A percentile compares a stretch with the other conserved stretches of the same genome.
phyloP scores from a whole-genome alignment of 2,329 filamentous ascomycete species.

The Immersiporthe knoxdaviesiana region DNA sequence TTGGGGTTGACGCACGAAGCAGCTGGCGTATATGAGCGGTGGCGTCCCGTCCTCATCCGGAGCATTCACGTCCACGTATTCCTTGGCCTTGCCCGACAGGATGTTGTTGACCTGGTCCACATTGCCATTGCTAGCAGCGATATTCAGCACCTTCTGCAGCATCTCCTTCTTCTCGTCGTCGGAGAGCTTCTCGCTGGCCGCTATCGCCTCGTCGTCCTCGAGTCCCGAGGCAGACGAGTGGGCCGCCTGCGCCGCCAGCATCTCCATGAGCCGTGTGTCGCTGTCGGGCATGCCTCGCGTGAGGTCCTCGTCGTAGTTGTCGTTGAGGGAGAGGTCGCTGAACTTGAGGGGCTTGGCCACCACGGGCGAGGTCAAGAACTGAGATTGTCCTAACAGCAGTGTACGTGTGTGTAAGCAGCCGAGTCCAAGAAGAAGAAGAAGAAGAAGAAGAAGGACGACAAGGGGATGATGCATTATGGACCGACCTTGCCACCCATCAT shows the following conservation, averaged over 20 bases:
- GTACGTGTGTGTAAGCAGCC: conserved; percentile 18
- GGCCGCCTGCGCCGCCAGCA: conserved; percentile 92
- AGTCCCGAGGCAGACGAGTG: conserved; percentile 74
- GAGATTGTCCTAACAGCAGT: conserved; percentile 75
- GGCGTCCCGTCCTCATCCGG: conserved; percentile 93
- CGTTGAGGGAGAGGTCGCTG: conserved; percentile 78
- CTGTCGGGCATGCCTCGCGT: conserved; percentile 69
- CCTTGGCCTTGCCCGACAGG: conserved; percentile 71
- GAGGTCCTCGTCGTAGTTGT: conserved; percentile 72
- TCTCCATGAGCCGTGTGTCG: conserved; percentile 88
- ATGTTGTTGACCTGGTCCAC: conserved; percentile 78
- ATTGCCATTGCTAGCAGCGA: conserved; percentile 97
- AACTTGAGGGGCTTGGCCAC: conserved; percentile 84
- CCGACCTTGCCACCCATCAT: conserved; percentile 95
- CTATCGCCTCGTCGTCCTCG: conserved; percentile 79
- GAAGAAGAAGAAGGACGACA: conserved; percentile 22
- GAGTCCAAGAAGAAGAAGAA: not conserved
- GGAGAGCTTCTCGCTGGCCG: conserved; percentile 72
- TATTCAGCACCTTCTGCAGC: conserved; percentile 86
- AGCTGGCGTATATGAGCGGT: conserved; percentile 96
- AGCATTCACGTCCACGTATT: conserved; percentile 82
- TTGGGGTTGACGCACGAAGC: conserved; percentile 69
- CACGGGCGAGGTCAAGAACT: conserved; percentile 87
- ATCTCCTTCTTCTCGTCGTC: conserved; percentile 77
- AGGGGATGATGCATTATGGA: conserved; percentile 33